Evolutionary conservation across 345 rosid species (phyloP).

Genomic region (Pistacia vera): DNA sequence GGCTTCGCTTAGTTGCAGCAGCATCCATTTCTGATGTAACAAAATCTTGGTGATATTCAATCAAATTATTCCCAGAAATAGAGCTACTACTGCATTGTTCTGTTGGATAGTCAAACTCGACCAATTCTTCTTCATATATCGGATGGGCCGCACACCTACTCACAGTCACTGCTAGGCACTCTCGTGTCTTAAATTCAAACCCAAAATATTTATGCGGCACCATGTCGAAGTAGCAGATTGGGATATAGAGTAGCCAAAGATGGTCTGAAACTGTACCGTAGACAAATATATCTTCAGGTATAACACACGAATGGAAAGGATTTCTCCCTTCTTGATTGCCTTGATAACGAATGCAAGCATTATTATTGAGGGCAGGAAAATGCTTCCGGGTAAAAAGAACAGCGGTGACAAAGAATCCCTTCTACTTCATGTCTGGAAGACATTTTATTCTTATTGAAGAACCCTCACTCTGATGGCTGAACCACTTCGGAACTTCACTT

Average conservation of each 20-base stretch:
- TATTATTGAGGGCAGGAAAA: neutral
- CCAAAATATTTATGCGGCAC: neutral
- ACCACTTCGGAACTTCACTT: conserved; percentile 5
- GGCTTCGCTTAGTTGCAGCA: neutral
- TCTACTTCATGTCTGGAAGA: conserved; percentile 11
- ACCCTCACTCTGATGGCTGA: conserved; percentile 22
- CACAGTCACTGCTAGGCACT: neutral
- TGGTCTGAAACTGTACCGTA: conserved; percentile 13
- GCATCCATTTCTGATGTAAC: neutral
- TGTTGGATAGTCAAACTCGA: neutral
- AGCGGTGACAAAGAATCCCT: conserved; percentile 22
- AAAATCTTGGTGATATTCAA: neutral
- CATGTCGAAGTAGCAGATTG: neutral
- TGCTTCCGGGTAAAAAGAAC: neutral
- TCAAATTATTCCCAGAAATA: neutral
- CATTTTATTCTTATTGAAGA: conserved; percentile 21
- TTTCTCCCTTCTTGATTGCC: no score
- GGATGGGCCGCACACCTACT: neutral
- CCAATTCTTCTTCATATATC: neutral
- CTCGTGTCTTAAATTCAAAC: neutral
- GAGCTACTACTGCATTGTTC: neutral
- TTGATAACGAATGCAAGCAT: neutral
- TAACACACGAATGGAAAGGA: neutral
- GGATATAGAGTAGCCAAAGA: conserved; percentile 19
- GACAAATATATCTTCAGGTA: neutral